Base-by-base conservation (phyloP, 345 rosid species). In the Melastoma malabathricum region DNA sequence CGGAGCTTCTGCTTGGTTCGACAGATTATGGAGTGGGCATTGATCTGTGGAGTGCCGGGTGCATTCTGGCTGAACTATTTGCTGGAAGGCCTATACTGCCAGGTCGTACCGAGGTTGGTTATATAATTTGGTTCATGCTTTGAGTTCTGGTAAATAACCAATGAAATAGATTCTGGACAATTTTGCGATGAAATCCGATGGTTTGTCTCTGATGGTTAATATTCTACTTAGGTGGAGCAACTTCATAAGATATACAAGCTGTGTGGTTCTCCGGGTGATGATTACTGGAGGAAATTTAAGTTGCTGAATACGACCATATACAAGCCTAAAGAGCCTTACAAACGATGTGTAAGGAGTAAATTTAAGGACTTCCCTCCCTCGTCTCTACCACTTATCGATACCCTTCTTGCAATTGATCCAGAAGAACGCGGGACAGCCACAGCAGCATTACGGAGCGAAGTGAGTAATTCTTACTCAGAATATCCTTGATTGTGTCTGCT, bases 221-320 rank as follows among this genome's bases (percentile, higher is more conserved):
- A 22, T 22, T 22, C 38, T 31, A 44, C 41, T 43, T 62, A 90
- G 98, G 80, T 87, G 23, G 95, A 87, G 74, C 98, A 90, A 62
- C 64, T 84, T 43, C 95, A 82, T 66, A 90, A 78, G 73, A 90
- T 90, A 70, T 77, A 86, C 79, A 87, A 74, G 83, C 63, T 90
- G 54, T 87, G 98, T 3, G 98, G 98, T 50, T 77, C 96, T 7
- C 95, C 95, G 55, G 66, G 89, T 3, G 96, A 90, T 43, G 98
- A 90, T 50, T 90, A 82, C 61, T 90, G 98, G 98, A 84, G 77
- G 74, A 90, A 77, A 66, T 78, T 77, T 18, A 82, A 75, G 79
- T 66, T 90, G 59, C 98, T 90, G 18, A 84, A 84, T 72, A 82
- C 77, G 68, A 73, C 83, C 17, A 64, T 76, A 25, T 75, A 76